A percentile compares a stretch with the other conserved stretches of the same genome.
Conservation (phyloP, 805 yeast species). For the Candida khao-thaluensis region DNA sequence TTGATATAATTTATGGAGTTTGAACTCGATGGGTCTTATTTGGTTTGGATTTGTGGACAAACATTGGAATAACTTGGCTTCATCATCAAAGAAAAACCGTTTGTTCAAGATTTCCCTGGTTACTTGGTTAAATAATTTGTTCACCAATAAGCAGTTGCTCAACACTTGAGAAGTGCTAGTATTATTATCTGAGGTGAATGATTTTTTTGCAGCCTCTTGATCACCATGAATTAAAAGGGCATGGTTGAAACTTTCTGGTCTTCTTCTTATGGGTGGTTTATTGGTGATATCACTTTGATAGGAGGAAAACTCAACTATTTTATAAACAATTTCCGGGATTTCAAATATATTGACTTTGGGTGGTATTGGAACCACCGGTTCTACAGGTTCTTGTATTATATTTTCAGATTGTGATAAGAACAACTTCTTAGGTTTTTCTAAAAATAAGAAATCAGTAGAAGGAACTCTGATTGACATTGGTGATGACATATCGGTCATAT, state of each 20-base stretch:
- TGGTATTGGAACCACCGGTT: conserved; percentile 4
- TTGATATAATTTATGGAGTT: conserved; percentile 62
- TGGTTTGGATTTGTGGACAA: conserved; percentile 21
- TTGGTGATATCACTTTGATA: conserved; percentile 48
- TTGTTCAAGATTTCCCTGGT: conserved; percentile 55
- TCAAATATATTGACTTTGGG: conserved; percentile 49
- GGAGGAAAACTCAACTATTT: conserved; percentile 63
- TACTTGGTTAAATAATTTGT: conserved; percentile 59
- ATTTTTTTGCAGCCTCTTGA: conserved; percentile 43
- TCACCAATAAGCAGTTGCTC: conserved; percentile 66
- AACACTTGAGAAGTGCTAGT: conserved; percentile 28
- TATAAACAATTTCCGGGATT: conserved; percentile 72
- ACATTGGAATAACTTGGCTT: conserved; percentile 45
- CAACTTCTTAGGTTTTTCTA: conserved; percentile 47
- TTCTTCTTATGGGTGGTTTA: conserved; percentile 56
- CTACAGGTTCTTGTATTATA: conserved; percentile 12
- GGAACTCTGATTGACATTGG: conserved; percentile 13
- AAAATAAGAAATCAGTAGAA: conserved; percentile 3
- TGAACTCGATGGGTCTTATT: conserved; percentile 44
- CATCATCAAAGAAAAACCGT: conserved; percentile 54
- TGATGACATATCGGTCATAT: conserved; percentile 12
- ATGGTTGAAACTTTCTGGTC: conserved; percentile 66
- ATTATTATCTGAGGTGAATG: conserved; percentile 31
- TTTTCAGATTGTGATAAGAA: conserved; percentile 45
- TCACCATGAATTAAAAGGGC: conserved; percentile 66